phyloP scores from a whole-genome alignment of 345 rosid species.

The Salix caprea region DNA sequence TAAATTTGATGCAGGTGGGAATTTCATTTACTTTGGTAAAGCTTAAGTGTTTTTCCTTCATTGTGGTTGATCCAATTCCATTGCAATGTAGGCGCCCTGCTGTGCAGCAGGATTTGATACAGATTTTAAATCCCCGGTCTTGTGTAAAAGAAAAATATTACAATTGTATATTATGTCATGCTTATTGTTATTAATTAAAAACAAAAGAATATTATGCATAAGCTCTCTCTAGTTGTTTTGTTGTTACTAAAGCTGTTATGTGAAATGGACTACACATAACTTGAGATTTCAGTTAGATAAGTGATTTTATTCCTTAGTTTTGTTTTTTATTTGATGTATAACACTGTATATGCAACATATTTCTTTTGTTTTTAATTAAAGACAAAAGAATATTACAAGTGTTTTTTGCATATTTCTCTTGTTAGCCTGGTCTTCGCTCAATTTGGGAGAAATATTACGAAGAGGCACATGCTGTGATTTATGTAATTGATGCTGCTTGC shows the following conservation, averaged over 20 bases:
- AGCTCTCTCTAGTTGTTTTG: no score
- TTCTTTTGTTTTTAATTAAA: constrained; percentile 22
- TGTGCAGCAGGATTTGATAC: neutral
- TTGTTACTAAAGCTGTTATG: no score
- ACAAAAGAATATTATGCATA: neutral
- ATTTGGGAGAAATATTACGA: constrained; percentile 99
- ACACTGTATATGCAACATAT: neutral
- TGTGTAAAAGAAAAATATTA: neutral
- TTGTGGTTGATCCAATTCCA: neutral
- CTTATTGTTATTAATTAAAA: neutral
- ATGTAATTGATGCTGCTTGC: constrained; percentile 85
- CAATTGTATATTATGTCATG: neutral
- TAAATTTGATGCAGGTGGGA: neutral
- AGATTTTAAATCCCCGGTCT: neutral
- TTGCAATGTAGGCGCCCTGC: neutral
- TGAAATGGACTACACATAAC: no score
- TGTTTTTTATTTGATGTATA: no score
- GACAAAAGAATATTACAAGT: neutral
- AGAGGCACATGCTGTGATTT: constrained; percentile 94
- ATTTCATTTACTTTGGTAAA: neutral
- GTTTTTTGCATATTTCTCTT: constrained; percentile 3
- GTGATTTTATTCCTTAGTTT: no score
- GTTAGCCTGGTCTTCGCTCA: constrained; percentile 89
- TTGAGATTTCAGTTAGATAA: no score
- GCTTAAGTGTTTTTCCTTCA: neutral